These are phyloP conservation scores for Cyclanthera cordifolia DNA, from an alignment of 306 rosid genomes.

Conservation along the genomic window DNA sequence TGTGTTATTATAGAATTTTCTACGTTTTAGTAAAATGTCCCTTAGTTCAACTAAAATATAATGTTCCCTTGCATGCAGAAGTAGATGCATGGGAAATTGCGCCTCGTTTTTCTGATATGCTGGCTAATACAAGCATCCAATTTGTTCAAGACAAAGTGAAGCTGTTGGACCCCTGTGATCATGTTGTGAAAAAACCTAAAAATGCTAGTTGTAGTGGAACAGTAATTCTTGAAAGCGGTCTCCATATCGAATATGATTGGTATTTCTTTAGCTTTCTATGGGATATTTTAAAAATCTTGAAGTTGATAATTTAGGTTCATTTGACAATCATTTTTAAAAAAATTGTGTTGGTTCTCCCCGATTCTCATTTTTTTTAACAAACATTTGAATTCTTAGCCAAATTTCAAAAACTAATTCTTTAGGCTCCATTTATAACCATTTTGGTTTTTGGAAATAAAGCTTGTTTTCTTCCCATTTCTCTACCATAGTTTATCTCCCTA, in stretches of 20 bases:
- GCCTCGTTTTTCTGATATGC: constrained; percentile 77
- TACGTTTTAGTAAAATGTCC: constrained; percentile 1
- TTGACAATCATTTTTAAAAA: not conserved
- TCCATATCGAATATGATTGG: constrained; percentile 92
- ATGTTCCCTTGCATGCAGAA: constrained; percentile 33
- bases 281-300: not conserved
- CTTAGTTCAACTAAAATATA: not conserved
- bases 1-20: constrained; percentile 7
- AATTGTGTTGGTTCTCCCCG: no score
- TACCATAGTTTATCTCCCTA: not conserved
- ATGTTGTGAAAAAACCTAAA: constrained; percentile 36
- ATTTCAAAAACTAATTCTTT: no score
- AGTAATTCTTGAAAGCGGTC: constrained; percentile 83
- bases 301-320: not conserved
- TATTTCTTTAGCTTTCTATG: constrained; percentile 20
- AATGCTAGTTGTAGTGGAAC: constrained; percentile 60
- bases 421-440: not conserved
- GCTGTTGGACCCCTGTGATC: constrained; percentile 52
- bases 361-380: no score
- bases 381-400: no score
- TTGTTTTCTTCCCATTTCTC: not conserved
- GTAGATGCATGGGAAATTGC: constrained; percentile 98
- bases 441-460: not conserved
- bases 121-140: constrained; percentile 55
- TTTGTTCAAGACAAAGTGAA: constrained; percentile 76